Evolutionary conservation across 345 rosid genomes (phyloP).

Genomic region (Aurinia saxatilis): DNA sequence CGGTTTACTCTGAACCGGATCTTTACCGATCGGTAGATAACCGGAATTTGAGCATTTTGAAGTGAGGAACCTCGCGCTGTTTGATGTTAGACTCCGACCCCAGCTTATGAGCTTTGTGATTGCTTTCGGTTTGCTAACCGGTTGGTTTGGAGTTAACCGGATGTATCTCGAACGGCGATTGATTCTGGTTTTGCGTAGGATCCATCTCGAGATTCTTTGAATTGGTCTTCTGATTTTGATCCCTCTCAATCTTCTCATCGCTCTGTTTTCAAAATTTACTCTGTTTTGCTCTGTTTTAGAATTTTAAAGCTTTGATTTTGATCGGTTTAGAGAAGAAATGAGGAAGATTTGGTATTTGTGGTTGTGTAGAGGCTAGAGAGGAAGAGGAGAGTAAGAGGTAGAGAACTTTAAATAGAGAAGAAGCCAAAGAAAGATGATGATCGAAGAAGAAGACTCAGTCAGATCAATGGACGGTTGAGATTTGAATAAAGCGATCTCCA

Average conservation of each 20-base stretch:
- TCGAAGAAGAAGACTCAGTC: slow-evolving; percentile 7
- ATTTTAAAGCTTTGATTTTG: slow-evolving; percentile 8
- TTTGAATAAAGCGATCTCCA: background rate
- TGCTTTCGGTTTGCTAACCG: slow-evolving; percentile 30
- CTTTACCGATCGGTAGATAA: slow-evolving; percentile 34
- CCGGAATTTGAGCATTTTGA: slow-evolving; percentile 33
- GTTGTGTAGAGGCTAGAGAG: slow-evolving; percentile 15
- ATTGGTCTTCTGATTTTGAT: slow-evolving; percentile 55
- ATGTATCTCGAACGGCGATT: slow-evolving; percentile 9
- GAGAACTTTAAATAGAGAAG: slow-evolving; percentile 23
- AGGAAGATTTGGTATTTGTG: slow-evolving; percentile 4
- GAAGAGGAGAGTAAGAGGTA: slow-evolving; percentile 11
- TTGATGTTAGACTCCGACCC: slow-evolving; percentile 51
- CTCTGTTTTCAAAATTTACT: background rate
- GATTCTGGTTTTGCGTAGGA: slow-evolving; percentile 24
- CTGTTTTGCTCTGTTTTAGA: background rate
- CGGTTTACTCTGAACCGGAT: slow-evolving; percentile 20
- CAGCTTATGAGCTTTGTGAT: slow-evolving; percentile 49
- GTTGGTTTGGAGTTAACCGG: slow-evolving; percentile 7
- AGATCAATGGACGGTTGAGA: slow-evolving; percentile 11
- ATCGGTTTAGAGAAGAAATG: background rate
- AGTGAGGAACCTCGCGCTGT: slow-evolving; percentile 46
- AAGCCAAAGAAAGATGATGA: background rate
- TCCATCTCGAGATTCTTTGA: slow-evolving; percentile 46
- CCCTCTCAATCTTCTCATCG: slow-evolving; percentile 30